phyloP scores from a whole-genome alignment of 352 stramenopile species.

The Globisporangium spiculum region DNA sequence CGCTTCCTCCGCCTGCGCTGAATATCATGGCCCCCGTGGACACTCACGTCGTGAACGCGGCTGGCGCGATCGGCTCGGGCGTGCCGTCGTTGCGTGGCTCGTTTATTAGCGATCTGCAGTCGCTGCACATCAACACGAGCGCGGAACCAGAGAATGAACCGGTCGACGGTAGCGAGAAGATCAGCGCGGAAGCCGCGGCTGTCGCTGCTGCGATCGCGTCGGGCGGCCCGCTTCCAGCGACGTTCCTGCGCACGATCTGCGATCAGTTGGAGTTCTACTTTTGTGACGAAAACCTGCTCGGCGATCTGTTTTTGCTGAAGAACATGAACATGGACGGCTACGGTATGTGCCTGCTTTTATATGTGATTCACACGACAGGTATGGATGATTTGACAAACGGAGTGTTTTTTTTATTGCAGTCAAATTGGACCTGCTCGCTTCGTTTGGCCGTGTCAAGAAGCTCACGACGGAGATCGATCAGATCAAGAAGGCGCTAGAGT shows the following conservation, averaged over 20 bases:
- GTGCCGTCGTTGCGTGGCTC: conserved; percentile 28
- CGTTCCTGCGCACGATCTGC: conserved; percentile 83
- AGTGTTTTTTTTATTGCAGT: conserved; percentile 32
- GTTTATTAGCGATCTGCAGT: conserved; percentile 40
- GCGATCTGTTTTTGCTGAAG: conserved; percentile 83
- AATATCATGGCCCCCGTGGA: conserved; percentile 38
- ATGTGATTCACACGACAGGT: background rate
- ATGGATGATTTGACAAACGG: background rate
- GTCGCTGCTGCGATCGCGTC: conserved; percentile 15
- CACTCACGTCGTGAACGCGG: conserved; percentile 33
- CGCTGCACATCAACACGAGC: conserved; percentile 40
- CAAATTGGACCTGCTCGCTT: conserved; percentile 80
- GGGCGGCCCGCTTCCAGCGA: conserved; percentile 58
- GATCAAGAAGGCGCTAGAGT: conserved; percentile 77
- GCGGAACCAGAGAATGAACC: conserved; percentile 46
- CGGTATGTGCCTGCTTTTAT: conserved; percentile 30
- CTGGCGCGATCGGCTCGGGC: conserved; percentile 63
- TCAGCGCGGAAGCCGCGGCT: conserved; percentile 14
- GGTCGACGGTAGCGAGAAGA: conserved; percentile 29
- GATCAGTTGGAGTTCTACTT: conserved; percentile 90
- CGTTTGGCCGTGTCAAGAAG: conserved; percentile 85
- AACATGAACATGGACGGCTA: conserved; percentile 90
- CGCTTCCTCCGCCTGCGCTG: conserved; percentile 39
- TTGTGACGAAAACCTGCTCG: conserved; percentile 85
- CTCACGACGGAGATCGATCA: conserved; percentile 81